A percentile compares a stretch with the other conserved stretches of the same genome.
phyloP scores from a whole-genome alignment of 2,329 filamentous ascomycete genomes.

The Xylogone sp. region DNA sequence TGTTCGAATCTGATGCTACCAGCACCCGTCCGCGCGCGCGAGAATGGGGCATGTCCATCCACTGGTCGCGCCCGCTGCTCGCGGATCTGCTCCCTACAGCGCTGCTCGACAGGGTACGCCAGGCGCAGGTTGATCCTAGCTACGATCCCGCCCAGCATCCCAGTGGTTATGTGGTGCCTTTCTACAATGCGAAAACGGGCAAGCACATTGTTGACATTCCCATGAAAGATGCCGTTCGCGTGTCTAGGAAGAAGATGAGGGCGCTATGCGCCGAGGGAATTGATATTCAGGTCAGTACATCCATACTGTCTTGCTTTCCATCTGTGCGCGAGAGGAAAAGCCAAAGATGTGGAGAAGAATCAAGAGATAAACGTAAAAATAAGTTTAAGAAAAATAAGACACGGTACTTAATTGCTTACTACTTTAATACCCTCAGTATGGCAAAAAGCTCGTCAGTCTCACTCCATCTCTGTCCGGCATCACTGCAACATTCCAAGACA shows the following conservation, averaged over 20 bases:
- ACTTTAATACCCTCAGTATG: neutral
- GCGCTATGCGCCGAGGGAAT: slow-evolving; percentile 11
- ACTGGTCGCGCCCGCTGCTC: slow-evolving; percentile 7
- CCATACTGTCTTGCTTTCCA: neutral
- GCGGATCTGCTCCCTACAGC: neutral
- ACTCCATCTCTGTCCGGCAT: slow-evolving; percentile 23
- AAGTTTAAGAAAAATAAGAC: no score
- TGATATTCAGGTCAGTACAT: slow-evolving; percentile 1
- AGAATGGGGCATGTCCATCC: slow-evolving; percentile 12
- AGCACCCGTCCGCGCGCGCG: neutral
- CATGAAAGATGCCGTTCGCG: slow-evolving; percentile 4
- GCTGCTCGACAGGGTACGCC: neutral
- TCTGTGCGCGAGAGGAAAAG: no score
- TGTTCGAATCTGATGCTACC: slow-evolving; percentile 8
- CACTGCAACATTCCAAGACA: slow-evolving; percentile 27
- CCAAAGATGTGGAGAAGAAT: no score
- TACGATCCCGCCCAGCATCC: neutral
- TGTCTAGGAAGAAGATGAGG: slow-evolving; percentile 9
- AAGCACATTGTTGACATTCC: slow-evolving; percentile 2
- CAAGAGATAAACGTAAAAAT: no score
- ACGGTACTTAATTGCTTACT: neutral
- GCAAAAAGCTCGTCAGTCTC: slow-evolving; percentile 32
- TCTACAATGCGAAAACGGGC: slow-evolving; percentile 7
- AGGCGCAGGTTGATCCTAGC: neutral
- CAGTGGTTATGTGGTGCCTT: neutral